Conservation (phyloP, 139 green algal genomes). For the Eudorina sp. region DNA sequence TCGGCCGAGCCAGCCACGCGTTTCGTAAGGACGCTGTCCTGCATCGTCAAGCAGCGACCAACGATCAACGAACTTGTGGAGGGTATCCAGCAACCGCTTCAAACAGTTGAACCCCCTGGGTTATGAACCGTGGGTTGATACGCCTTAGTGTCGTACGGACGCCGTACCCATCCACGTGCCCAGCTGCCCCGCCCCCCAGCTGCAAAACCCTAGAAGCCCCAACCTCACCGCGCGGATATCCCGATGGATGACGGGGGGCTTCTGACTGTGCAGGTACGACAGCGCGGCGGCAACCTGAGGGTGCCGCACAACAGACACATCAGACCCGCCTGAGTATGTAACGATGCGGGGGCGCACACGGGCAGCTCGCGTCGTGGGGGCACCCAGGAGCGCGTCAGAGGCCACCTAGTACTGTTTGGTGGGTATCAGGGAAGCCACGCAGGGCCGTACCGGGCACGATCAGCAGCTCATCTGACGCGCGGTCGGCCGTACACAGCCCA, state of each 20-base stretch:
- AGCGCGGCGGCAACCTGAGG: neutral
- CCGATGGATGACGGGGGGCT: slow-evolving; percentile 6
- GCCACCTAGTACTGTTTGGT: too few relatives aligned
- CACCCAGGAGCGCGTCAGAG: too few relatives aligned
- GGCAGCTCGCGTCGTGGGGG: neutral
- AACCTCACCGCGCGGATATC: slow-evolving; percentile 3
- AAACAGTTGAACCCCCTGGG: too few relatives aligned
- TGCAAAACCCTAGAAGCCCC: too few relatives aligned
- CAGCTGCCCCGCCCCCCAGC: too few relatives aligned
- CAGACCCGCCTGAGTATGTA: neutral
- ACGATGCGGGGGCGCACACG: neutral
- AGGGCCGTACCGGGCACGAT: neutral
- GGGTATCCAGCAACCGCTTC: too few relatives aligned
- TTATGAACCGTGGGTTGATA: too few relatives aligned
- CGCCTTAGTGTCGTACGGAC: too few relatives aligned
- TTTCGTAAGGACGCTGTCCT: neutral
- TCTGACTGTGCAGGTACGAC: slow-evolving; percentile 1
- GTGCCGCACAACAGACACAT: neutral
- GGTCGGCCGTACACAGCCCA: neutral
- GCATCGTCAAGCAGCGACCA: too few relatives aligned
- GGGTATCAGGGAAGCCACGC: neutral
- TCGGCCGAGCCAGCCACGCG: neutral
- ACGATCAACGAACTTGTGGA: too few relatives aligned
- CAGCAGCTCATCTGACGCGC: neutral
- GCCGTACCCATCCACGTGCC: too few relatives aligned